Conservation (phyloP, 352 stramenopile species). For the Phytopythium cucurbitacearum region DNA sequence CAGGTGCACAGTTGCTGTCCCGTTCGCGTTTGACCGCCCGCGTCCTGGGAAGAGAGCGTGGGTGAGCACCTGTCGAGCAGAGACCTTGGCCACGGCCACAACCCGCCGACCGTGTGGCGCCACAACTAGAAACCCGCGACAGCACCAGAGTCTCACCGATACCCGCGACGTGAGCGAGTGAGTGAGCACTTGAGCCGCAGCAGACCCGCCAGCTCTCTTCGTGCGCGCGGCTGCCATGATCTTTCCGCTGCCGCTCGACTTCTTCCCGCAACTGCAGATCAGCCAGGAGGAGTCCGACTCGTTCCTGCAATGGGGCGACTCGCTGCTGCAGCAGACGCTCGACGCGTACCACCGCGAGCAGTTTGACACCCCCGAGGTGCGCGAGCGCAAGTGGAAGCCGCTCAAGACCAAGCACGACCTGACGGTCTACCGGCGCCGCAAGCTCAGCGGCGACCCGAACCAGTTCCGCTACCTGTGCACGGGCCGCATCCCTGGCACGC, state of each 20-base stretch:
- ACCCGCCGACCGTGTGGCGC: neutral
- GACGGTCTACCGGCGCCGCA: constrained; percentile 55
- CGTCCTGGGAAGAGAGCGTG: neutral
- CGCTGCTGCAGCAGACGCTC: constrained; percentile 62
- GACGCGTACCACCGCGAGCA: constrained; percentile 65
- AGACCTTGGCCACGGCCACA: neutral
- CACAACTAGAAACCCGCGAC: constrained; percentile 4
- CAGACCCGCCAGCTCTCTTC: no score
- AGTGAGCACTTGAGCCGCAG: neutral
- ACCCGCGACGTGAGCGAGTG: neutral
- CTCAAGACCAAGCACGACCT: constrained; percentile 61
- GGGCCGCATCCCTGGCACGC: constrained; percentile 55
- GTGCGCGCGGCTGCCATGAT: constrained; percentile 13
- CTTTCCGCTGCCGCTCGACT: constrained; percentile 59
- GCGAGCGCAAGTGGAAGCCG: constrained; percentile 63
- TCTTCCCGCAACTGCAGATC: constrained; percentile 51
- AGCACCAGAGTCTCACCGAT: neutral
- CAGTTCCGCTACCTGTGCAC: constrained; percentile 64
- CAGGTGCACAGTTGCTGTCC: neutral
- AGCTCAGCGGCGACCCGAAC: constrained; percentile 33
- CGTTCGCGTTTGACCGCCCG: neutral
- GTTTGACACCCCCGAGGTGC: constrained; percentile 53
- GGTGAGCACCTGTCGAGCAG: neutral
- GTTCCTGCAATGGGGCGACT: constrained; percentile 64
- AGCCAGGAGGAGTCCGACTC: constrained; percentile 35